Percentiles rank a stretch among this genome's conserved stretches.
These are phyloP conservation scores for Phytophthora pinifolia DNA, from an alignment of 352 stramenopile genomes.

Conservation along the genomic window DNA sequence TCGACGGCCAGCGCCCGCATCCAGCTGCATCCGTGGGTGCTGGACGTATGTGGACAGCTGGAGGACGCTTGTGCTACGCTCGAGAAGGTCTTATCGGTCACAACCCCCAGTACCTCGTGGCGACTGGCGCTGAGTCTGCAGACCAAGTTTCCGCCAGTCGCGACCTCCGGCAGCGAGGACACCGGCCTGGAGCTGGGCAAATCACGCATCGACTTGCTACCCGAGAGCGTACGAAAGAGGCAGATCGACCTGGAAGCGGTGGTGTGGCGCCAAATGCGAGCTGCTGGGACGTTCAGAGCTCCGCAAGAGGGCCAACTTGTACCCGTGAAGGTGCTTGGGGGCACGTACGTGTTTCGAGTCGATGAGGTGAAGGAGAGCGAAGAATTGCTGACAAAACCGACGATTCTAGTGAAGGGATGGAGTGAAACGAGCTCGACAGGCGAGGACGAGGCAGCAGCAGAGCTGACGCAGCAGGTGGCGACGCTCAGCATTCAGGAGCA, in stretches of 20 bases:
- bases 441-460: neutral
- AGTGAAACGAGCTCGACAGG: constrained; percentile 7
- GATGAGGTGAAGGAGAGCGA: constrained; percentile 9
- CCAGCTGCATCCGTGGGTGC: constrained; percentile 55
- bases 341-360: constrained; percentile 55
- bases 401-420: constrained; percentile 24
- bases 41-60: constrained; percentile 31
- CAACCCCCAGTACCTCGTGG: constrained; percentile 1
- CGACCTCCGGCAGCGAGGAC: constrained; percentile 7
- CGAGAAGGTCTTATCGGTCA: constrained; percentile 9
- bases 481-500: constrained; percentile 23
- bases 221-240: constrained; percentile 39
- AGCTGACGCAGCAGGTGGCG: constrained; percentile 22
- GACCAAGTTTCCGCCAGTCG: constrained; percentile 33
- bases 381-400: constrained; percentile 1
- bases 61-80: constrained; percentile 22
- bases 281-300: constrained; percentile 16
- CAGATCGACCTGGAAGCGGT: constrained; percentile 36
- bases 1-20: constrained; percentile 21
- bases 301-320: constrained; percentile 32
- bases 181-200: neutral
- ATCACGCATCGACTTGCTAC: constrained; percentile 30
- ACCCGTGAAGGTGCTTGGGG: constrained; percentile 46
- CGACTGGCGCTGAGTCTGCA: constrained; percentile 34
- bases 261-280: constrained; percentile 39